A percentile compares a stretch with the other conserved stretches of the same genome.
Conservation (phyloP, 2,329 filamentous ascomycete species). For the Beauveria varroae region DNA sequence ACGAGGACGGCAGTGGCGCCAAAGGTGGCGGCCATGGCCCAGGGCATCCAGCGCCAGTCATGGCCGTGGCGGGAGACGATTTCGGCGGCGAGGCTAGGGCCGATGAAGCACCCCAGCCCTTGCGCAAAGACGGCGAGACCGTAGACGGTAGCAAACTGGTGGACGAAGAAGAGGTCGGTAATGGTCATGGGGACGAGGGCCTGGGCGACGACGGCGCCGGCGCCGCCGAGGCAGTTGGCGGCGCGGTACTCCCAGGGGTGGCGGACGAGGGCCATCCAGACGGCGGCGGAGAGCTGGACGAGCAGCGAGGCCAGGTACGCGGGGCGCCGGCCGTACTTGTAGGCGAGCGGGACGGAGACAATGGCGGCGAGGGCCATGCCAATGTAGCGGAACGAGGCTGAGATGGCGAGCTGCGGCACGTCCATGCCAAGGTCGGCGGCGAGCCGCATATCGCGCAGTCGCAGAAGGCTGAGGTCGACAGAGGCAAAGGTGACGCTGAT, state of each 20-base stretch:
- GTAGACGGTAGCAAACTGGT: not conserved
- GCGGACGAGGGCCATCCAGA: not conserved
- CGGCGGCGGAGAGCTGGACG: not conserved
- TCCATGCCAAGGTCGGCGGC: not conserved
- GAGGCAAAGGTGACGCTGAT: not conserved
- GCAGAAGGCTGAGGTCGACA: not conserved
- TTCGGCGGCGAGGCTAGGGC: not conserved
- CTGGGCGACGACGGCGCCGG: not conserved
- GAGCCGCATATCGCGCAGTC: not conserved
- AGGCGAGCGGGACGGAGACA: slow-evolving; percentile 2
- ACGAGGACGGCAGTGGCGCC: not conserved
- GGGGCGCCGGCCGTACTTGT: slow-evolving; percentile 3
- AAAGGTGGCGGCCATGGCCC: not conserved
- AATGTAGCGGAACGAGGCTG: not conserved
- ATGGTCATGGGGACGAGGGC: slow-evolving; percentile 8
- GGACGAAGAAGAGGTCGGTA: slow-evolving; percentile 6
- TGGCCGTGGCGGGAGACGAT: not conserved
- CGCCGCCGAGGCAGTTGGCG: not conserved
- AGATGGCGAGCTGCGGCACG: not conserved
- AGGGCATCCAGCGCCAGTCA: not conserved
- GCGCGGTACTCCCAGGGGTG: not conserved
- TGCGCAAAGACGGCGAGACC: not conserved
- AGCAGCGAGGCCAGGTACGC: not conserved
- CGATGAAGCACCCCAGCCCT: not conserved
- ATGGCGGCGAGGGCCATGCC: not conserved